Base-by-base conservation (phyloP, 345 rosid genomes). In the Brassica juncea region DNA sequence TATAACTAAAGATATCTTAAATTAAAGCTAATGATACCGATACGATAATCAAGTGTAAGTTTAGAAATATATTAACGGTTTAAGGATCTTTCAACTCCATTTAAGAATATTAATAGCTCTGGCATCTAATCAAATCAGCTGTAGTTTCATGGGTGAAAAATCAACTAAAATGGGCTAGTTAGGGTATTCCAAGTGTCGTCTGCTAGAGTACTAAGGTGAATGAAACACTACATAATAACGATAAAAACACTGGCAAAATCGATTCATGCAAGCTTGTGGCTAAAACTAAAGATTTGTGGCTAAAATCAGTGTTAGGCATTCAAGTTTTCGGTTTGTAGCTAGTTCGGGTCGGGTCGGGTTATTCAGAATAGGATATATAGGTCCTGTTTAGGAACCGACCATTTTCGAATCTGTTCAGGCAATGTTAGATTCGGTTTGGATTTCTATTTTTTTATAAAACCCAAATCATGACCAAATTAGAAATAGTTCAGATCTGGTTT, bases 41-140 rank as follows among this genome's bases (percentile, higher is more conserved):
- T 67, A 60, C 8, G 64, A 47, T 73, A 59, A 68, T 73, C 70
- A 73, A 49, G 58, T 73, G 44, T 61, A 78, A 14, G 27, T 61
- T 68, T 44, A 49, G 47, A 79, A 49, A 49, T 2, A 47, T 23
- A 34, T 5, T 19, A 60, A 57, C 2, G 35, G 49, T 60, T 74
- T 74, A 49, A 74, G 75, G 79, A 73, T 74, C 78, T 80, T 73
- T 73, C 78, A 79, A 39, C 39, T 79, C 70, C 52, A 52, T 21
- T 63, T 21, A 57, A 68, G 12, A 34, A 62, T 47, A 60, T 28
- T 8, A 21, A 71, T 35, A 65, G 34, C 59, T 71, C 2, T 63
- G 14, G 39, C 23, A 54, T 31, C 14, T 2, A 68, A 49, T 49
- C 62, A 69, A 60, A 69, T 14, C 21, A 47, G 12, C 12, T 47